A percentile compares a stretch with the other conserved stretches of the same genome.
Conservation (phyloP, 2,329 filamentous ascomycete genomes). For the Beauveria scarabaeidicola region DNA sequence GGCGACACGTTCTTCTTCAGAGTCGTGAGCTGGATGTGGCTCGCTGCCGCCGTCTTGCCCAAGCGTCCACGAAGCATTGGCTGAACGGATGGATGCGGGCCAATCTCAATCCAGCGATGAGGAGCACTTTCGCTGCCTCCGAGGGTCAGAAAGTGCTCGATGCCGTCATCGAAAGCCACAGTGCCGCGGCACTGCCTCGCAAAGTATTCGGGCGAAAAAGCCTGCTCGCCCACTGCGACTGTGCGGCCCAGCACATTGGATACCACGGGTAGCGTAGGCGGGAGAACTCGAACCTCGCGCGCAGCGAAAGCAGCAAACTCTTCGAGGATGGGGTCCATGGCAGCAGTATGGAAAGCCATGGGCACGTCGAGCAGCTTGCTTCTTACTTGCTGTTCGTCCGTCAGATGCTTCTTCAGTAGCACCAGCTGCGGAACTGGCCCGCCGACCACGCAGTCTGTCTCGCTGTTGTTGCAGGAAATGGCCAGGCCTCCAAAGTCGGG, state of each 20-base stretch:
- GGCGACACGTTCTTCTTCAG: neutral
- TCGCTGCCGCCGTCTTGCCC: neutral
- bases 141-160: neutral
- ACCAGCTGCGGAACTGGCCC: constrained; percentile 16
- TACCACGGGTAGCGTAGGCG: constrained; percentile 9
- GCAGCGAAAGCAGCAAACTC: constrained; percentile 12
- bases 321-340: constrained; percentile 20
- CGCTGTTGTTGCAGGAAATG: constrained; percentile 25
- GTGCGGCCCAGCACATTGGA: constrained; percentile 14
- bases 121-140: neutral
- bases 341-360: constrained; percentile 22
- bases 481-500: constrained; percentile 10
- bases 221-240: neutral
- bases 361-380: constrained; percentile 19
- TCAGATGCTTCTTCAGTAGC: constrained; percentile 8
- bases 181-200: neutral
- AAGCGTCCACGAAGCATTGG: neutral
- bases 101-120: neutral
- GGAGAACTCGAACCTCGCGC: neutral
- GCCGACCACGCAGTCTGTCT: constrained; percentile 21
- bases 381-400: constrained; percentile 18
- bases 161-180: neutral
- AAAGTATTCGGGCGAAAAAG: neutral
- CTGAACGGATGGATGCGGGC: neutral
- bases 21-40: neutral